A percentile compares a stretch with the other conserved stretches of the same genome.
These are phyloP conservation scores for Lentinula sp. DNA, from an alignment of 768 basidiomycete genomes.

Conservation along the genomic window DNA sequence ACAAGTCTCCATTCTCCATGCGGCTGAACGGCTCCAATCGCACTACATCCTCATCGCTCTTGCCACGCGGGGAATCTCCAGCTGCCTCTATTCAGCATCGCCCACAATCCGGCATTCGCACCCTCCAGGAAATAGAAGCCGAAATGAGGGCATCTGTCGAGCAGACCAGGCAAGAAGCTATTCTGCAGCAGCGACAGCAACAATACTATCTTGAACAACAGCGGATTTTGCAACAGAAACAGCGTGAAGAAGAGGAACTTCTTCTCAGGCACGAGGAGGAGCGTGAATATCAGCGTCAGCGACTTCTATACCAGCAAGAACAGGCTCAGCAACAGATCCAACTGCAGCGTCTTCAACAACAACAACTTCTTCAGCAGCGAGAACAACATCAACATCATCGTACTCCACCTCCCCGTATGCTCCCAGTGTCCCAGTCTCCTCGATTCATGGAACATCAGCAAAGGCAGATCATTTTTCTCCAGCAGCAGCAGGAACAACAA, in stretches of 20 bases:
- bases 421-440: conserved; percentile 70
- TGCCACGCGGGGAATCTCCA: conserved; percentile 9
- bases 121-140: conserved; percentile 76
- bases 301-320: conserved; percentile 43
- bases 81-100: conserved; percentile 13
- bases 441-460: conserved; percentile 74
- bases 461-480: conserved; percentile 60
- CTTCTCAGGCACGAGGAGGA: conserved; percentile 28
- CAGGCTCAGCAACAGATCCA: conserved; percentile 40
- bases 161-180: conserved; percentile 26
- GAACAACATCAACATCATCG: conserved; percentile 40
- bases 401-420: conserved; percentile 71
- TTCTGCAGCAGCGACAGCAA: conserved; percentile 34
- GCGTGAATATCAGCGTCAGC: conserved; percentile 30
- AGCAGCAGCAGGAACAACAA: conserved; percentile 62
- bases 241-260: conserved; percentile 24
- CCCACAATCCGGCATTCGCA: conserved; percentile 40
- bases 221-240: conserved; percentile 17
- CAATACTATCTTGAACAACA: conserved; percentile 24
- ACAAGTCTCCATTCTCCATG: conserved; percentile 70
- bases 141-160: conserved; percentile 71
- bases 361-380: conserved; percentile 32
- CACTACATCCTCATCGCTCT: conserved; percentile 13
- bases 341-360: conserved; percentile 40
- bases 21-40: conserved; percentile 44